Evolutionary conservation across 306 rosid species (phyloP), one percentile per base, ranked within the genome.

Genomic region (Rubus idaeus): DNA sequence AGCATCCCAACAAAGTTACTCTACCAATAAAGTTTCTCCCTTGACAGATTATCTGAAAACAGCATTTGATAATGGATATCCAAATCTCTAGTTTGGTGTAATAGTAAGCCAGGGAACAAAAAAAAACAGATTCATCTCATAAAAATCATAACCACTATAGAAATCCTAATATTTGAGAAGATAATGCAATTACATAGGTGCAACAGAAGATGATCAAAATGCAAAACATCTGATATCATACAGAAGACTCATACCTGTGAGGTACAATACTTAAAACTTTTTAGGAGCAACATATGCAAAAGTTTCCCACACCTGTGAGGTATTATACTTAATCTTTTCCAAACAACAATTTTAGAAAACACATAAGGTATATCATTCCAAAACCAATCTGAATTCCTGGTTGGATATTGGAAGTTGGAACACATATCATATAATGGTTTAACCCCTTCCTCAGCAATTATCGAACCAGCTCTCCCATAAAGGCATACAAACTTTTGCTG

Each of bases 301-400:
- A 39, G 16, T 52, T 21, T 8, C 23, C 20, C 63, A 10, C 30
- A 35, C 35, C 35, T 3, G 17, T 51, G 45, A 26, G 16, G 8
- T 9, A 71, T n/a, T n/a, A n/a, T n/a, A n/a, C n/a, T n/a, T 16
- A 51, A 3, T 9, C 21, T 70, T 26, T n/a, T 35, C 14, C 37
- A 39, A 40, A 18, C 47, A 12, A 53, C 49, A 55, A 72, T 41
- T 13, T 3, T 10, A 20, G 12, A 46, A 23, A 49, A 16, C 50
- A n/a, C 6, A n/a, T 0, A 8, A 8, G 62, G n/a, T 18, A 10
- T 50, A 40, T 23, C 18, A 4, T 37, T 44, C 40, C 21, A 51
- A 55, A 5, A 56, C 21, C 30, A 56, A 73, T 40, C 76, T 56
- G 52, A 71, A 73, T 5, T 23, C 26, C 5, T 73, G 68, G 26